Conservation (phyloP, 2,329 filamentous ascomycete species). For the Aureobasidium musti region DNA sequence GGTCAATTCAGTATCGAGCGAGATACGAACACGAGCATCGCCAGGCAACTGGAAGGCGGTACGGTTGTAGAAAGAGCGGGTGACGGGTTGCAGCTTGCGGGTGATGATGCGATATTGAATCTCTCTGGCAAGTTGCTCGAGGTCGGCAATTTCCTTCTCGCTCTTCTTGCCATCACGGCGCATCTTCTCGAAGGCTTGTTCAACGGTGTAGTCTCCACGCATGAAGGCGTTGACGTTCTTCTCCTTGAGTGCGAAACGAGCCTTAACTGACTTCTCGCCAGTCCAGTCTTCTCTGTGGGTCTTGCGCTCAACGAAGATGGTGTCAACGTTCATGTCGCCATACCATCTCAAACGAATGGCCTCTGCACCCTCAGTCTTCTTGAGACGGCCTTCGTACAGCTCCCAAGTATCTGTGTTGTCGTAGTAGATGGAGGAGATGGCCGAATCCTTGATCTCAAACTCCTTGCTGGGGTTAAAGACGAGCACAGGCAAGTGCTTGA, state of each 20-base stretch:
- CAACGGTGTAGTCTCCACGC: slow-evolving; percentile 78
- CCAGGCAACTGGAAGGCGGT: slow-evolving; percentile 97
- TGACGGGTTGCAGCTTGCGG: slow-evolving; percentile 83
- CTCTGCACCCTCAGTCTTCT: slow-evolving; percentile 97
- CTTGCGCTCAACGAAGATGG: slow-evolving; percentile 96
- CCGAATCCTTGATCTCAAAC: slow-evolving; percentile 84
- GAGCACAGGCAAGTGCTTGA: slow-evolving; percentile 94
- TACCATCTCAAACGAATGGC: slow-evolving; percentile 97
- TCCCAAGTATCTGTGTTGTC: slow-evolving; percentile 95
- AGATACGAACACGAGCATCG: slow-evolving; percentile 93
- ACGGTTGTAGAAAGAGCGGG: slow-evolving; percentile 95
- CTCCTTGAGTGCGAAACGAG: slow-evolving; percentile 91
- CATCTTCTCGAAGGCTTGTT: slow-evolving; percentile 93
- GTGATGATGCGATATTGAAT: slow-evolving; percentile 92
- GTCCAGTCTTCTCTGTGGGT: slow-evolving; percentile 99
- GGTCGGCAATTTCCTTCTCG: slow-evolving; percentile 84
- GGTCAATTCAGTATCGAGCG: slow-evolving; percentile 90
- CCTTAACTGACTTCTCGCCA: slow-evolving; percentile 97
- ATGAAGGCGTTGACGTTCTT: slow-evolving; percentile 96
- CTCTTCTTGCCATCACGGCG: slow-evolving; percentile 94
- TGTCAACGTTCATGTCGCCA: slow-evolving; percentile 91
- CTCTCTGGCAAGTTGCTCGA: slow-evolving; percentile 86
- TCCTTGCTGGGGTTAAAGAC: slow-evolving; percentile 98
- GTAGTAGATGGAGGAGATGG: slow-evolving; percentile 98
- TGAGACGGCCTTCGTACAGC: slow-evolving; percentile 87